phyloP scores from a whole-genome alignment of 2,329 filamentous ascomycete genomes.

The Cytospora paraplurivora region DNA sequence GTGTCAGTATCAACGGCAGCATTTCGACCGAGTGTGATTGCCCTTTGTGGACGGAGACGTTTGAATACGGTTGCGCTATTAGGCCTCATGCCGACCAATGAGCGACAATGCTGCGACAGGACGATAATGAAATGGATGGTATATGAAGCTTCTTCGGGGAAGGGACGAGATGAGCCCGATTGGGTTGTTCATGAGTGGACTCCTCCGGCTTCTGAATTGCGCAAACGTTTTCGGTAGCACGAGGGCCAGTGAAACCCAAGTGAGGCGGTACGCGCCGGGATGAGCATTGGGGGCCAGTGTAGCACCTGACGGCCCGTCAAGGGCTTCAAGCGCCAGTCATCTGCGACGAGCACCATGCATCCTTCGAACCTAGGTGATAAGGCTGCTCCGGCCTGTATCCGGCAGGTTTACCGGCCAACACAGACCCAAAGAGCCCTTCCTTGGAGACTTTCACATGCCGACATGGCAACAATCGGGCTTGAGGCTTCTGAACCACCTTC shows the following conservation, averaged over 20 bases:
- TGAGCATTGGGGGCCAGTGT: background rate
- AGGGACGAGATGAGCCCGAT: slow-evolving; percentile 1
- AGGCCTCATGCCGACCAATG: slow-evolving; percentile 1
- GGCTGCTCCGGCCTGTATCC: slow-evolving; percentile 6
- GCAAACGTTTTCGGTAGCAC: slow-evolving; percentile 14
- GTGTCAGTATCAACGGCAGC: slow-evolving; percentile 8
- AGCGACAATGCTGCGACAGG: background rate
- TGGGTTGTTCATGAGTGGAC: slow-evolving; percentile 1
- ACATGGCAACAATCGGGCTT: background rate
- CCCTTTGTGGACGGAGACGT: background rate
- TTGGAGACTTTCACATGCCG: background rate
- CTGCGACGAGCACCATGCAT: background rate
- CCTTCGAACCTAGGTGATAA: background rate
- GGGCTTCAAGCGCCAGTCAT: background rate
- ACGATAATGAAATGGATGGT: background rate
- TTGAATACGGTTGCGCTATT: background rate
- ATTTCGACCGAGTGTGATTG: slow-evolving; percentile 17
- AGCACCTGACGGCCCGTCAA: slow-evolving; percentile 5
- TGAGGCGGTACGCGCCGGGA: slow-evolving; percentile 6
- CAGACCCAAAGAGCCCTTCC: background rate
- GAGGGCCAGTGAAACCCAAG: slow-evolving; percentile 5
- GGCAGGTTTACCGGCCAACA: slow-evolving; percentile 5
- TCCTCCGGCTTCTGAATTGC: slow-evolving; percentile 3
- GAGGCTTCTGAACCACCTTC: too few species aligned
- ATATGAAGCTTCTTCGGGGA: background rate